Evolutionary conservation across 1,284 basidiomycete genomes (phyloP), one percentile per base, ranked within the genome.

Genomic region (Ceratobasidium sp.): DNA sequence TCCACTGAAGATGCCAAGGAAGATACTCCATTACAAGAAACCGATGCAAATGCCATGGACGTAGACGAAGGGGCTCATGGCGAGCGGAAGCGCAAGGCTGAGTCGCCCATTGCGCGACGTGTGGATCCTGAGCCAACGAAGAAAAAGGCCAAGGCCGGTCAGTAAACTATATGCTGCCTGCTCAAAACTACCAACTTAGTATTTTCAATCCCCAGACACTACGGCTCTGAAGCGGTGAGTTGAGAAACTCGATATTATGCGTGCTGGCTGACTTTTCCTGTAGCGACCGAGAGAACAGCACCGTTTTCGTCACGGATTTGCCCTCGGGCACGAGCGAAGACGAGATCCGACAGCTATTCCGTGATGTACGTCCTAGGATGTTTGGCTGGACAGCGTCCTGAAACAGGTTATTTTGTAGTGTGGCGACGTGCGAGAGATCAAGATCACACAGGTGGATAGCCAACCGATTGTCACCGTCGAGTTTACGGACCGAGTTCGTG

Each of bases 261-360:
- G 2, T 29, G 57, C 29, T 49, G 25, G 34, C 27, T 70, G 7
- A 60, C 53, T 15, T 0, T 10, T 38, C 27, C 1, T 57, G 8
- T 31, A 95, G 96, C 71, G 97, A 99, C 79, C 93, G 97, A 57
- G 97, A 99, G 80, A 93, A 98, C 75, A 88, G 88, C 42, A 97
- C 95, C 0, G 90, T 98, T 1, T 91, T 98, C 60, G 90, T 98
- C 5, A 86, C 88, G 0, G 86, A 91, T 32, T 80, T 98, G 7
- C 86, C 88, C 0, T 52, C 78, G 0, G 82, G 82, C 40, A 82
- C 84, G 4, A 82, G 82, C 0, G 87, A 93, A 60, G 83, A 84
- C 1, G 90, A 92, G 15, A 77, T 98, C n/a, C 80, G 77, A 15
- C 76, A 79, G 0, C 81, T 98, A 8, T 98, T 99, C 80, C 89